Percentiles rank a stretch among this genome's conserved stretches.
Conservation (phyloP, 345 rosid species). For the Pelargonium nanum region DNA sequence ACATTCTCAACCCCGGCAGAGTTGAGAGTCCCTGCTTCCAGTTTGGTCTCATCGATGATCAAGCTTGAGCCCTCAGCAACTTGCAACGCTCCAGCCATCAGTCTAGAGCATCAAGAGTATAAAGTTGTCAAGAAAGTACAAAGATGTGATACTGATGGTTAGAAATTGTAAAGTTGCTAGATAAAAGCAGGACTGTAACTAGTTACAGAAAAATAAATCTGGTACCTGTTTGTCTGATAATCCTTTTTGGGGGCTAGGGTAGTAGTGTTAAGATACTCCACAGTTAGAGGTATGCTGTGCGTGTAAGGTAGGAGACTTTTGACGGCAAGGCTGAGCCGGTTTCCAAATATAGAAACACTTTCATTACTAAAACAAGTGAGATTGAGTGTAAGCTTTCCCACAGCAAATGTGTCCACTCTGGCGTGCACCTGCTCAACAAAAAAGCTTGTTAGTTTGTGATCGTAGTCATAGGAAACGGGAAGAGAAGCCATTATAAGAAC, state of each 20-base stretch:
- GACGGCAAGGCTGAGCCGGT: slow-evolving; percentile 31
- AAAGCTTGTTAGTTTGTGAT: neutral
- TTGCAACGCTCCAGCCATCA: slow-evolving; percentile 67
- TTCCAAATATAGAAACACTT: slow-evolving; percentile 51
- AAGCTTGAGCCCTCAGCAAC: slow-evolving; percentile 73
- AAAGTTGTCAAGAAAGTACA: slow-evolving; percentile 4
- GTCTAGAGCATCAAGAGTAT: slow-evolving; percentile 25
- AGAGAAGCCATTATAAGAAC: neutral
- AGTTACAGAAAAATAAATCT: neutral
- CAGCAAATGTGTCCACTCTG: slow-evolving; percentile 67
- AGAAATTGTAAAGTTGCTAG: neutral
- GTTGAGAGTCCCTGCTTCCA: slow-evolving; percentile 69
- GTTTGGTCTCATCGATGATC: slow-evolving; percentile 64
- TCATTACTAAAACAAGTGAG: slow-evolving; percentile 59
- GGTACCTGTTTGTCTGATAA: slow-evolving; percentile 55
- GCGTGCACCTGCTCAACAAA: slow-evolving; percentile 51
- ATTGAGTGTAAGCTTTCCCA: slow-evolving; percentile 82
- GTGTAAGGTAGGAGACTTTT: slow-evolving; percentile 68
- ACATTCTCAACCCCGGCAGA: slow-evolving; percentile 71
- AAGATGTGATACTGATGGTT: neutral
- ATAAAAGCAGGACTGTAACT: neutral
- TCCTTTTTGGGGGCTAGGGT: slow-evolving; percentile 78
- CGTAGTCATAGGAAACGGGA: neutral
- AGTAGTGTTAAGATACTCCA: slow-evolving; percentile 56
- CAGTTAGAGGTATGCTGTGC: slow-evolving; percentile 45